Percentiles rank a stretch among this genome's conserved stretches.
Conservation (phyloP, 2,329 filamentous ascomycete genomes). For the Aureobasidium mangrovei region DNA sequence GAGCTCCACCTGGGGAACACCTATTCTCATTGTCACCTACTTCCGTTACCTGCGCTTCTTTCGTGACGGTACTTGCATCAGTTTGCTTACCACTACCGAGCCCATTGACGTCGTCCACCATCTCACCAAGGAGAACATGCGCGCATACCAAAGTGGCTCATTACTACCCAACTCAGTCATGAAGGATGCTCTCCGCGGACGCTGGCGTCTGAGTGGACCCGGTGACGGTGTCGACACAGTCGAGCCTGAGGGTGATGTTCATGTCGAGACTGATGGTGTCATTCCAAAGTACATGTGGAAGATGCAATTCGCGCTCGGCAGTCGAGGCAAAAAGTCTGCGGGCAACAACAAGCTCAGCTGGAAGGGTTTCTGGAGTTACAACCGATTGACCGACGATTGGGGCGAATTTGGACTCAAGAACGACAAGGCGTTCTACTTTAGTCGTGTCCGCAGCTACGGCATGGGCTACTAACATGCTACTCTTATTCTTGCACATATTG, state of each 20-base stretch:
- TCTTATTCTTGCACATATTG: too few relatives aligned
- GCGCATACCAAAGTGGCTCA: slow-evolving; percentile 29
- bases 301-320: slow-evolving; percentile 64
- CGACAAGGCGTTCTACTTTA: slow-evolving; percentile 53
- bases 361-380: slow-evolving; percentile 88
- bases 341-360: slow-evolving; percentile 82
- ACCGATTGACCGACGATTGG: slow-evolving; percentile 83
- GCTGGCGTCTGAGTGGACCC: slow-evolving; percentile 56
- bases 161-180: slow-evolving; percentile 48
- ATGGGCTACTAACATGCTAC: slow-evolving; percentile 10
- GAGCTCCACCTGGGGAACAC: slow-evolving; percentile 66
- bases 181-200: slow-evolving; percentile 56
- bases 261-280: slow-evolving; percentile 80
- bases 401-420: slow-evolving; percentile 64
- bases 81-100: slow-evolving; percentile 69
- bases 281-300: slow-evolving; percentile 73
- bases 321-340: slow-evolving; percentile 43
- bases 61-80: slow-evolving; percentile 76
- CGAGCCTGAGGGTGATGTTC: slow-evolving; percentile 57
- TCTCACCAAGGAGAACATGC: slow-evolving; percentile 62
- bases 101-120: slow-evolving; percentile 82
- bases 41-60: slow-evolving; percentile 96
- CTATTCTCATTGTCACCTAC: slow-evolving; percentile 93
- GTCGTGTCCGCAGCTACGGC: slow-evolving; percentile 49
- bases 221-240: slow-evolving; percentile 16